Base-by-base conservation (phyloP, 495 filamentous ascomycete genomes). In the Peziza echinospora region DNA sequence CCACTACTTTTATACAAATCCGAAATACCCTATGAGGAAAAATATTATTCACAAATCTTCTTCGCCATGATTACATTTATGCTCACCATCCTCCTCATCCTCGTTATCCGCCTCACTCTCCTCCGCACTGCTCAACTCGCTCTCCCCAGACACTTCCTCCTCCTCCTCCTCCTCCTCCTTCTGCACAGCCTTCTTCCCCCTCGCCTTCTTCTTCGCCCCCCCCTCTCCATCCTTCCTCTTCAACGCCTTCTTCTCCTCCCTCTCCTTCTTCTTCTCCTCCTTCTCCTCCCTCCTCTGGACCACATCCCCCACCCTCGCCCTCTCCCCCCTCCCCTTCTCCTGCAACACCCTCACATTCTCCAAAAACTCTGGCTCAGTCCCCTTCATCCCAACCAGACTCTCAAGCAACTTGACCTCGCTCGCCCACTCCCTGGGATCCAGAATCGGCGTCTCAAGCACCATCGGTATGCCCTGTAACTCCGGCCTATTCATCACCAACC, bases 361-460 rank as follows among this genome's bases (percentile, higher is more conserved):
- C 47, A 62, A 59, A 56, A 94, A 93, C 53, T 79, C 73, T 23
- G 71, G 67, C 22, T 72, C 67, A 9, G 84, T 77, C 2, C 68
- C 62, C 60, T 89, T 76, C 70, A 80, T 80, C 16, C 78, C 91
- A 48, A 94, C 82, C 42, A 97, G 60, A 11, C 76, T 75, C 62
- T 97, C 89, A 5, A 97, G 69, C 43, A 94, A 61, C 60, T 92
- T 91, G 53, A 89, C 85, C 63, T 91, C 84, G 41, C 75, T 67
- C 2, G 82, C 82, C 83, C 84, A 89, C 7, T 84, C 68, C 24
- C 70, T 66, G 50, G 75, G 80, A 53, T 92, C 73, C 25, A 91
- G 80, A 54, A 93, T 87, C 13, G 89, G 89, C 30, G 89, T 96
- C 64, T 97, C 89, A 16, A 97, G 68, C 5, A 97, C 73, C 77